Evolutionary conservation across 352 stramenopile genomes (phyloP), one percentile per base, ranked within the genome.

Genomic region (Phytophthora agathidicida): DNA sequence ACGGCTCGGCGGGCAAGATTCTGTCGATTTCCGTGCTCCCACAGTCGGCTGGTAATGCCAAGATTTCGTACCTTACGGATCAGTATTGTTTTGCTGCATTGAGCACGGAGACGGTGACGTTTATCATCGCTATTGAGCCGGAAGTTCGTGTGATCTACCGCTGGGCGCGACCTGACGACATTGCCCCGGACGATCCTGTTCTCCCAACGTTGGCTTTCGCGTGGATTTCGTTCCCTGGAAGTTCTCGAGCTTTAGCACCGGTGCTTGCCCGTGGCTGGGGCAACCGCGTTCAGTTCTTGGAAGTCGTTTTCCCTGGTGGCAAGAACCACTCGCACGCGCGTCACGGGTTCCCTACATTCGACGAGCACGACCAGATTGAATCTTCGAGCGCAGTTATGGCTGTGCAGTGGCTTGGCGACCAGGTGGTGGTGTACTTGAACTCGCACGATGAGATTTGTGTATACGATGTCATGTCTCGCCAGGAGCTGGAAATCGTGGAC

Each of bases 391-490:
- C 93, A 30, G 85, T 98, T 9, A 91, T 98, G 47, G 93, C 95
- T 31, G 83, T 98, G 46, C 93, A 98, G 68, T 99, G 96, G 96
- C 77, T 99, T 20, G 93, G 91, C n/a, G 94, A 98, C 44, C 83
- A 97, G 60, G 95, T 97, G 22, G 77, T 99, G 26, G 92, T 97
- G 35, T 98, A 98, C 42, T 60, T 99, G 28, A 98, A 94, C 37
- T 76, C 96, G 14, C 89, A 96, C 35, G 97, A 98, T 65, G 94
- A 99, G 66, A 97, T 99, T 50, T 98, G 88, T 28, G 87, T 99
- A 16, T 95, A 98, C 62, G 96, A 99, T 72, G 97, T 97, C 24
- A 96, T 98, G 68, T 98, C 94, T 10, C 96, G 97, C 39, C 96
- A 97, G 17, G 86, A 98, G 56, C 65, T 98, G 22, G 96, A 99